Evolutionary conservation across 1,284 basidiomycete genomes (phyloP).

Genomic region (Pyrrhoderma noxium): DNA sequence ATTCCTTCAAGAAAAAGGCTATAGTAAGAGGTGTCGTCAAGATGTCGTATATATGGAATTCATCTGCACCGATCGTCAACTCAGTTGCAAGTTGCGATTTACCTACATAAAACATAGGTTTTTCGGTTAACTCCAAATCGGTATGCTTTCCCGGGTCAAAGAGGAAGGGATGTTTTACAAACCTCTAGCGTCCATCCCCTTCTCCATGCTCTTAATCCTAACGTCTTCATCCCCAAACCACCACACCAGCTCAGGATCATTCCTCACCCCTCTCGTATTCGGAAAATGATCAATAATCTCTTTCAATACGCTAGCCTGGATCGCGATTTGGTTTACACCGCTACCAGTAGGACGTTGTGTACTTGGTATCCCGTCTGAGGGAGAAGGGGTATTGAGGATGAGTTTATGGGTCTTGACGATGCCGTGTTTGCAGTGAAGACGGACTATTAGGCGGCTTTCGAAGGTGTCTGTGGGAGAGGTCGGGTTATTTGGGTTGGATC

Average conservation of each 20-base stretch:
- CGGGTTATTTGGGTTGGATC: too few species aligned
- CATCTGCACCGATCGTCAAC: slow-evolving; percentile 61
- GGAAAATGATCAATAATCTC: slow-evolving; percentile 80
- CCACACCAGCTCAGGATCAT: slow-evolving; percentile 73
- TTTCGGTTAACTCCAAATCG: background rate
- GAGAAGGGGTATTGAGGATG: slow-evolving; percentile 48
- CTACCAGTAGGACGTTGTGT: slow-evolving; percentile 44
- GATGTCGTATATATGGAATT: slow-evolving; percentile 70
- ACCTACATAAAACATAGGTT: slow-evolving; percentile 31
- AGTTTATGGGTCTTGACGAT: slow-evolving; percentile 74
- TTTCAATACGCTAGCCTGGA: slow-evolving; percentile 61
- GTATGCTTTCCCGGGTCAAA: too few species aligned
- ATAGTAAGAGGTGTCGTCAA: slow-evolving; percentile 53
- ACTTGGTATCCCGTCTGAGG: slow-evolving; percentile 53
- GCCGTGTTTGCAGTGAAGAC: slow-evolving; percentile 78
- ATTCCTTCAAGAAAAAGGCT: slow-evolving; percentile 74
- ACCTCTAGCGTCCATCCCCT: slow-evolving; percentile 60
- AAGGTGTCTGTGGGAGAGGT: too few species aligned
- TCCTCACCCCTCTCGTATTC: slow-evolving; percentile 47
- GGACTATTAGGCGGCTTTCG: slow-evolving; percentile 63
- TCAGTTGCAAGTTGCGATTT: slow-evolving; percentile 62
- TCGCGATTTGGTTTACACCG: slow-evolving; percentile 56
- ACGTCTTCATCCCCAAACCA: slow-evolving; percentile 60
- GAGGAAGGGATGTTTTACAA: too few species aligned
- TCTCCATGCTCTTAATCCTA: slow-evolving; percentile 58